phyloP scores from a whole-genome alignment of 2,329 filamentous ascomycete genomes.

The Penicillium sp. region DNA sequence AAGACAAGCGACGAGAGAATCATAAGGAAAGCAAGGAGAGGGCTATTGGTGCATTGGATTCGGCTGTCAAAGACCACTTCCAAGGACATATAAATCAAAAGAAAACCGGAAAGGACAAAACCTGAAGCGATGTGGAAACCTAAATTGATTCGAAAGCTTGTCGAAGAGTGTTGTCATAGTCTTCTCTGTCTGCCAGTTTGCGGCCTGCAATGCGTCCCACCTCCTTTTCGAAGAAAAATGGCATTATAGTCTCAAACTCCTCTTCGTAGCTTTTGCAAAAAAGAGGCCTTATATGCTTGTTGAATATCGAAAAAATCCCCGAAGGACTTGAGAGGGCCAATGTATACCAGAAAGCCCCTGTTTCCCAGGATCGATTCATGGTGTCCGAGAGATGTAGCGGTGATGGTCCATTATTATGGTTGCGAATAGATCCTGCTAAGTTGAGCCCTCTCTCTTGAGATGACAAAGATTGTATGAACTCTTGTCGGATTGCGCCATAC shows the following conservation, averaged over 20 bases:
- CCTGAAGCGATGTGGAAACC: too few relatives aligned
- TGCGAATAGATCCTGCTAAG: not conserved
- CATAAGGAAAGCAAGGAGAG: too few relatives aligned
- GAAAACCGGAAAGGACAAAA: too few relatives aligned
- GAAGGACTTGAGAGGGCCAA: conserved; percentile 19
- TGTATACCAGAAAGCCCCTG: conserved; percentile 20
- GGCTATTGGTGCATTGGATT: too few relatives aligned
- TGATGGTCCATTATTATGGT: not conserved
- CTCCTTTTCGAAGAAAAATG: conserved; percentile 16
- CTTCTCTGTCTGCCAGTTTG: conserved; percentile 16
- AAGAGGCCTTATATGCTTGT: conserved; percentile 9
- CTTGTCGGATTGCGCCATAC: not conserved
- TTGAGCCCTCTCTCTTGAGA: not conserved
- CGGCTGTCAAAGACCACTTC: too few relatives aligned
- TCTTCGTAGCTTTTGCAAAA: conserved; percentile 5
- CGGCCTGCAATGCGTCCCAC: conserved; percentile 10
- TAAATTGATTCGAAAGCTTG: too few relatives aligned
- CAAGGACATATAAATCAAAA: too few relatives aligned
- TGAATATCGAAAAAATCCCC: conserved; percentile 18
- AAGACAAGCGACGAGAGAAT: too few relatives aligned
- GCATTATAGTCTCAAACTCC: conserved; percentile 15
- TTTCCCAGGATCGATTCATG: conserved; percentile 14
- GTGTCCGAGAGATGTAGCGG: conserved; percentile 3
- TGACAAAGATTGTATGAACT: not conserved
- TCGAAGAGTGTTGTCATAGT: too few relatives aligned